phyloP scores from a whole-genome alignment of 2,329 filamentous ascomycete genomes.

The Grosmannia huntii region DNA sequence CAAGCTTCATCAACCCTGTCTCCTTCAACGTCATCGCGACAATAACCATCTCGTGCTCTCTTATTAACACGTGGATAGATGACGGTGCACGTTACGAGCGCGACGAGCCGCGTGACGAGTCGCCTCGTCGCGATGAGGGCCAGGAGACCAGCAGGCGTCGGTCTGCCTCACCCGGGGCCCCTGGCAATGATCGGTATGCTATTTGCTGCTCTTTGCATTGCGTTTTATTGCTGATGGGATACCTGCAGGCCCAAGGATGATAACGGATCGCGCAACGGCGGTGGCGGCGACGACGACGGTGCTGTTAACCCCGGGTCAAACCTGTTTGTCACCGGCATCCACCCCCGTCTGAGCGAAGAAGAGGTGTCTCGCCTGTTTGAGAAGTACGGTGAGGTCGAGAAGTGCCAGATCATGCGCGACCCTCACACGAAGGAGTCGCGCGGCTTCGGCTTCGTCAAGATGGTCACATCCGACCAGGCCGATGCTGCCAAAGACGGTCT shows the following conservation, averaged over 20 bases:
- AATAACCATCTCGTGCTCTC: neutral
- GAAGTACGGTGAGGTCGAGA: constrained; percentile 97
- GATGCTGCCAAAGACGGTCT: constrained; percentile 94
- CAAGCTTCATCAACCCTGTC: neutral
- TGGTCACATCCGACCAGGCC: constrained; percentile 88
- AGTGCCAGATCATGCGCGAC: constrained; percentile 99
- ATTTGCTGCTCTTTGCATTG: neutral
- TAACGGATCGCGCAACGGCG: constrained; percentile 16
- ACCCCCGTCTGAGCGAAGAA: constrained; percentile 77
- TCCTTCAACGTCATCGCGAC: neutral
- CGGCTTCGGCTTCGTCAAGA: constrained; percentile 98
- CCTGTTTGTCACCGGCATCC: constrained; percentile 96
- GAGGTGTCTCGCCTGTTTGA: constrained; percentile 94
- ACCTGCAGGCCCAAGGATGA: constrained; percentile 36
- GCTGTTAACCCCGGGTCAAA: constrained; percentile 91
- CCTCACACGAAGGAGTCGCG: constrained; percentile 97
- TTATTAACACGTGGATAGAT: constrained; percentile 26
- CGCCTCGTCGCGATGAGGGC: constrained; percentile 51
- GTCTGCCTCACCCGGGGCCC: constrained; percentile 47
- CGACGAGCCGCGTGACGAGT: constrained; percentile 50
- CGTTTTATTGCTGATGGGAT: constrained; percentile 9
- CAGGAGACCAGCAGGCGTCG: constrained; percentile 43
- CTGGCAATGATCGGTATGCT: constrained; percentile 34
- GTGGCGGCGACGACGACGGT: constrained; percentile 55
- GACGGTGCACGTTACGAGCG: constrained; percentile 54